phyloP scores from a whole-genome alignment of 257 asterid species.

The Solanum ossicruentum region DNA sequence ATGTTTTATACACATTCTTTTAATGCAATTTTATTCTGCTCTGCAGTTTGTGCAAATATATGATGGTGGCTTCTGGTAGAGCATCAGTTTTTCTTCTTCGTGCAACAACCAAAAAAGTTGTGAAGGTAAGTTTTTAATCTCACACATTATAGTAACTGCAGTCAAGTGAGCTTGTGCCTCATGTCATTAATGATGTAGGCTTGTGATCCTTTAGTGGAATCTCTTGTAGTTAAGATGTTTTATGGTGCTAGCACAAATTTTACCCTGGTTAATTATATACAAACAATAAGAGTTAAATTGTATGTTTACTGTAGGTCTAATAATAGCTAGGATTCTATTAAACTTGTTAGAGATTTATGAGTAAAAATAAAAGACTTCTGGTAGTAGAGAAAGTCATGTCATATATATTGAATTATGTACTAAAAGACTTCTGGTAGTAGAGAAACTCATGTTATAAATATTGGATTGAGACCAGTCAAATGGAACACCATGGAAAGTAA shows the following conservation, averaged over 20 bases:
- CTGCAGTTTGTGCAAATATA: conserved; percentile 72
- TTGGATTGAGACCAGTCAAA: not conserved
- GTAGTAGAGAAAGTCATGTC: not conserved
- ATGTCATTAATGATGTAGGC: conserved; percentile 26
- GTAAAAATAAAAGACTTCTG: not conserved
- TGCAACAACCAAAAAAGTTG: conserved; percentile 20
- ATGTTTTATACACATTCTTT: not conserved
- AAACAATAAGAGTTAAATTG: not conserved
- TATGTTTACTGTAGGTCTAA: not conserved
- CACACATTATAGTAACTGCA: not conserved
- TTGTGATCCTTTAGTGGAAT: not conserved
- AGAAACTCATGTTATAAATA: not conserved
- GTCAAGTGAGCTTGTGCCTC: conserved; percentile 12
- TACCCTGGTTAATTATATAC: not conserved
- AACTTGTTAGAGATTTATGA: not conserved
- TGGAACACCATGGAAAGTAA: not conserved
- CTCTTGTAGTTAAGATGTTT: not conserved
- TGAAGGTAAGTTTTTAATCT: not conserved
- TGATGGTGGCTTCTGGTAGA: conserved; percentile 89
- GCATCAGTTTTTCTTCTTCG: conserved; percentile 61
- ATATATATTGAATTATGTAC: not conserved
- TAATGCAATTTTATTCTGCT: not conserved
- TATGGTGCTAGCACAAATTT: not conserved
- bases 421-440: not conserved
- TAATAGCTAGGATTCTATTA: not conserved